Evolutionary conservation across 257 asterid species (phyloP).

Genomic region (Nicotiana noctiflora): DNA sequence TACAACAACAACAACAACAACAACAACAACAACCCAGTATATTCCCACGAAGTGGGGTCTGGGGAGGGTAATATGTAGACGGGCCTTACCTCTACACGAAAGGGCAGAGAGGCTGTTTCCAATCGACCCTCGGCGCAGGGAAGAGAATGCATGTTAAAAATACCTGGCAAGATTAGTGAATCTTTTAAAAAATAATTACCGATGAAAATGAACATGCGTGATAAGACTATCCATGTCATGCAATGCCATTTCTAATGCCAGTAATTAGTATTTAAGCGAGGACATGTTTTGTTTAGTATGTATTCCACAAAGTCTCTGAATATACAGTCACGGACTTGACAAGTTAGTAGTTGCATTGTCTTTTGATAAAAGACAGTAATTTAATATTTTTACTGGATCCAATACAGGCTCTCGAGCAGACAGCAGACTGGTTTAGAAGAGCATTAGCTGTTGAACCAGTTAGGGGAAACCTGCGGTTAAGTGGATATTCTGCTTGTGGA

Average conservation of each 20-base stretch:
- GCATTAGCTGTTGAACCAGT: slow-evolving; percentile 97
- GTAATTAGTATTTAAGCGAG: neutral
- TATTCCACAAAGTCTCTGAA: no score
- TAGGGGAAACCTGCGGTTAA: slow-evolving; percentile 83
- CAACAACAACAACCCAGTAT: no score
- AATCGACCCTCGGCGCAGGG: no score
- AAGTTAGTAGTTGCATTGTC: no score
- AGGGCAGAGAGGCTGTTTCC: no score
- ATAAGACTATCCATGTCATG: neutral
- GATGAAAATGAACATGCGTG: neutral
- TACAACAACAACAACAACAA: no score
- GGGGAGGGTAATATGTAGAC: no score
- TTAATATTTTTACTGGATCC: neutral
- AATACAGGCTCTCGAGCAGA: slow-evolving; percentile 87
- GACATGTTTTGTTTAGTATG: neutral
- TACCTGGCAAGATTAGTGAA: neutral
- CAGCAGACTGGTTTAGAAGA: slow-evolving; percentile 91
- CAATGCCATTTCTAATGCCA: neutral
- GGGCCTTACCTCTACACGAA: no score
- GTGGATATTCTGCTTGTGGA: slow-evolving; percentile 99
- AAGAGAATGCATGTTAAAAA: neutral
- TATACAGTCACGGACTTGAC: no score
- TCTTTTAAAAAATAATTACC: neutral
- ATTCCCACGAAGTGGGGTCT: no score
- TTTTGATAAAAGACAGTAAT: neutral